Evolutionary conservation across 2,329 filamentous ascomycete genomes (phyloP).

Genomic region (Aspergillus japonicus): DNA sequence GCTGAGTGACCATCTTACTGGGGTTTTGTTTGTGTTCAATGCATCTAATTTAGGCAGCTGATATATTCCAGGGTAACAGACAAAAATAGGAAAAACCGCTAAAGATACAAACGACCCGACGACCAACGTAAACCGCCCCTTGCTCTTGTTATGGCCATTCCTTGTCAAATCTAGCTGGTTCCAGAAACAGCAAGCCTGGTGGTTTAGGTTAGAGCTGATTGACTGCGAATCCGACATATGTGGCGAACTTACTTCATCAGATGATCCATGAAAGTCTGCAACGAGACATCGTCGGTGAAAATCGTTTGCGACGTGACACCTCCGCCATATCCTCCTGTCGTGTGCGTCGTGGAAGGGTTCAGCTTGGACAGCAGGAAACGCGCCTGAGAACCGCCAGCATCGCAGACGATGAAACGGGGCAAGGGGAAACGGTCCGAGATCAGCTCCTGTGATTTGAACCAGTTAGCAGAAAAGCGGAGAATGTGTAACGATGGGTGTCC

Average conservation of each 20-base stretch:
- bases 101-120: constrained; percentile 43
- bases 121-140: constrained; percentile 32
- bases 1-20: neutral
- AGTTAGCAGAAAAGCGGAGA: constrained; percentile 5
- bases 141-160: constrained; percentile 34
- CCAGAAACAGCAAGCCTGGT: constrained; percentile 51
- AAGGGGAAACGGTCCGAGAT: constrained; percentile 98
- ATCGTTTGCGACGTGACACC: constrained; percentile 93
- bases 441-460: constrained; percentile 65
- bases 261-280: constrained; percentile 99
- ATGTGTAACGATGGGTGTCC: neutral
- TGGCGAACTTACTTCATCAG: constrained; percentile 81
- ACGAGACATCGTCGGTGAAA: constrained; percentile 95
- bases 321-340: constrained; percentile 85
- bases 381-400: constrained; percentile 96
- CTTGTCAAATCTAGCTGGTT: constrained; percentile 44
- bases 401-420: constrained; percentile 96
- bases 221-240: neutral
- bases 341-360: constrained; percentile 96
- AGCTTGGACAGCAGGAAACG: constrained; percentile 96
- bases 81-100: constrained; percentile 36
- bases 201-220: constrained; percentile 27
- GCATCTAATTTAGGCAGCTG: constrained; percentile 31
- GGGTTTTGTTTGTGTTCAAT: constrained; percentile 22
- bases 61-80: constrained; percentile 29